Percentiles rank a stretch among this genome's conserved stretches.
Conservation (phyloP, 441 rosid species). For the Theobroma grandiflorum region DNA sequence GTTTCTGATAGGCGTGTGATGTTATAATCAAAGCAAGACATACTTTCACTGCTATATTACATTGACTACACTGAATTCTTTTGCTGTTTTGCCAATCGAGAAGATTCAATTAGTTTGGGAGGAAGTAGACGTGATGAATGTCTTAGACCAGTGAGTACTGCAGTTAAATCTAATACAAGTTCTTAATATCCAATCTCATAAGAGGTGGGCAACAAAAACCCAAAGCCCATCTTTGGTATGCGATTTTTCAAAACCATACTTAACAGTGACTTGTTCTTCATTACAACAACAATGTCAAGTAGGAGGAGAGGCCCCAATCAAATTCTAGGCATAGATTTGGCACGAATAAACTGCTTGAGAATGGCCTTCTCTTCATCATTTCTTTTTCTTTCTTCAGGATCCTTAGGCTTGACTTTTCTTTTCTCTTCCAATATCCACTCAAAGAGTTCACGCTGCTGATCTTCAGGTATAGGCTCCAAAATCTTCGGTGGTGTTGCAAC, state of each 20-base stretch:
- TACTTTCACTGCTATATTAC: conserved; percentile 15
- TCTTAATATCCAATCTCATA: neutral
- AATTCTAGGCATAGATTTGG: conserved; percentile 56
- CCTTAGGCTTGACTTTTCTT: conserved; percentile 61
- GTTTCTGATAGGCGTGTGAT: neutral
- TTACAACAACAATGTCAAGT: conserved; percentile 40
- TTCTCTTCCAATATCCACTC: conserved; percentile 87
- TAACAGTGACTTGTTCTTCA: conserved; percentile 33
- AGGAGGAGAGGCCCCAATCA: conserved; percentile 43
- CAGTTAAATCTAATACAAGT: conserved; percentile 11
- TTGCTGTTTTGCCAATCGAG: neutral
- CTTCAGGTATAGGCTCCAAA: conserved; percentile 67
- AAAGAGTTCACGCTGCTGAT: conserved; percentile 78
- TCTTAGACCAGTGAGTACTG: conserved; percentile 2
- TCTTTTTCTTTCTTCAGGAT: conserved; percentile 55
- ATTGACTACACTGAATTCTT: neutral
- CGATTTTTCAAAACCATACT: conserved; percentile 15
- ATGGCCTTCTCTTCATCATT: conserved; percentile 74
- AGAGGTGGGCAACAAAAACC: conserved; percentile 13
- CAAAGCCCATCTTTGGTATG: conserved; percentile 1
- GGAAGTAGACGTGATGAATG: neutral
- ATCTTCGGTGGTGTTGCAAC: conserved; percentile 41
- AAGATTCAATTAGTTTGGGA: conserved; percentile 8
- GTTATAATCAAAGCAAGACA: conserved; percentile 8
- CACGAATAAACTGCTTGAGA: conserved; percentile 64